Base-by-base conservation (phyloP, 2,329 filamentous ascomycete species). In the Sporothrix schenckii region DNA sequence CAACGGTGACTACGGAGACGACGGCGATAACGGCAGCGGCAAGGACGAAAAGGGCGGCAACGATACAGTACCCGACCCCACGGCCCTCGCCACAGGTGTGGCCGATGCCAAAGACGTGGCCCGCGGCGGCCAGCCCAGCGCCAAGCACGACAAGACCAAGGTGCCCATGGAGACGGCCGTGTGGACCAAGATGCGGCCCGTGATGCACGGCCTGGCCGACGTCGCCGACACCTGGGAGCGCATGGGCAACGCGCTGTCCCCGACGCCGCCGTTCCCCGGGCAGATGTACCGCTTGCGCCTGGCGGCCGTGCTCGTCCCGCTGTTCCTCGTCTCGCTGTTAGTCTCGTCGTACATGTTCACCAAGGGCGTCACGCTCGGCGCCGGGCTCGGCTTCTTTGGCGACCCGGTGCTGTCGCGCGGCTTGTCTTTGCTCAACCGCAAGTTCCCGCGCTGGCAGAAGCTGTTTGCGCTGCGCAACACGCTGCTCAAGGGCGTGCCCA, bases 401-500 rank as follows among this genome's bases (percentile, higher is more conserved):
- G 47, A 65, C 16, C 61, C 61, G 3, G 44, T 19, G 9, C 44
- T 65, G 44, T 65, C 61, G 24, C 61, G 61, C 16, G 61, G 44
- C 4, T 87, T 85, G 1, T 78, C 79, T 1, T 79, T 87, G 2
- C 79, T 92, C 39, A 89, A 92, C 78, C 81, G 80, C 9, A 80
- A 78, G 7, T 85, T 89, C 74, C 92, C 92, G 0, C 82, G 89
- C 74, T 95, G 92, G 92, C 85, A 92, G 75, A 91, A 90, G 74
- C 82, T 92, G 7, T 82, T 94, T 19, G 89, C 93, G 75, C 80
- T 93, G 13, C 86, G 90, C 72, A 93, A 93, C 72, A 75, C 58
- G 69, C 78, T 95, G 1, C 86, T 97, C 66, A 92, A 91, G 76
- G 92, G 92, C 2, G 89, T 95, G 0, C 93, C 93, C 0, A 97